Conservation (phyloP, 2,329 filamentous ascomycete genomes). For the Clonostachys rosea region DNA sequence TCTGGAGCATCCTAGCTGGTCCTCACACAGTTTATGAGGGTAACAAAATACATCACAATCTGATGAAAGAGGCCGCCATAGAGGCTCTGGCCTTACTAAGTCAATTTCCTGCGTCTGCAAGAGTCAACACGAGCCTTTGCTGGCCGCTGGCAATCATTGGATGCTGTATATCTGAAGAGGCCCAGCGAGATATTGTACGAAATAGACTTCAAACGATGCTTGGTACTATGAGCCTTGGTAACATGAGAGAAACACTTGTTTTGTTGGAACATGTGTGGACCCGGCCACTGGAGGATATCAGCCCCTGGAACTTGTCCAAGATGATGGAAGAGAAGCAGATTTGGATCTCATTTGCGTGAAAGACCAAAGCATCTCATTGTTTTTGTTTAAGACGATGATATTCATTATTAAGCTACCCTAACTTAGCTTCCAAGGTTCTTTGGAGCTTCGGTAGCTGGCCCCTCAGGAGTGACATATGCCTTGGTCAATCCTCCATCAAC, state of each 20-base stretch:
- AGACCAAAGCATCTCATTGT: neutral
- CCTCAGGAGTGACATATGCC: constrained; percentile 25
- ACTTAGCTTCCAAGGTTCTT: constrained; percentile 27
- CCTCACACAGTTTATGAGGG: neutral
- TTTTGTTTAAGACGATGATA: too few species aligned
- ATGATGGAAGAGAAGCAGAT: constrained; percentile 30
- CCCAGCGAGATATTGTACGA: constrained; percentile 21
- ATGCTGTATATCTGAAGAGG: constrained; percentile 14
- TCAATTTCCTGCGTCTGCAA: constrained; percentile 8
- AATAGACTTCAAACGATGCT: constrained; percentile 14
- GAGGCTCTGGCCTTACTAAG: constrained; percentile 8
- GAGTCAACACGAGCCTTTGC: constrained; percentile 17
- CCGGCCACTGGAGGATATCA: constrained; percentile 7
- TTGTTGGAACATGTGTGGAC: constrained; percentile 28
- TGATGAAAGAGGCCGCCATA: constrained; percentile 3
- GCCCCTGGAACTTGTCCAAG: constrained; percentile 28
- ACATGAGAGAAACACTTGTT: constrained; percentile 24
- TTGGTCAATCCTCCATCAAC: constrained; percentile 70
- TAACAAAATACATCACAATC: neutral
- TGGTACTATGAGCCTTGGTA: constrained; percentile 23
- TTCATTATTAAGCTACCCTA: too few species aligned
- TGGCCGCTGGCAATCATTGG: constrained; percentile 16
- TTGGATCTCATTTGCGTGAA: constrained; percentile 32
- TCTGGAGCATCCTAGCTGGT: constrained; percentile 6
- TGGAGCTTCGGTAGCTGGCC: constrained; percentile 18